These are phyloP conservation scores for Lichtheimia ramosa DNA, from an alignment of 371 early-diverging fungal species.

Conservation along the genomic window DNA sequence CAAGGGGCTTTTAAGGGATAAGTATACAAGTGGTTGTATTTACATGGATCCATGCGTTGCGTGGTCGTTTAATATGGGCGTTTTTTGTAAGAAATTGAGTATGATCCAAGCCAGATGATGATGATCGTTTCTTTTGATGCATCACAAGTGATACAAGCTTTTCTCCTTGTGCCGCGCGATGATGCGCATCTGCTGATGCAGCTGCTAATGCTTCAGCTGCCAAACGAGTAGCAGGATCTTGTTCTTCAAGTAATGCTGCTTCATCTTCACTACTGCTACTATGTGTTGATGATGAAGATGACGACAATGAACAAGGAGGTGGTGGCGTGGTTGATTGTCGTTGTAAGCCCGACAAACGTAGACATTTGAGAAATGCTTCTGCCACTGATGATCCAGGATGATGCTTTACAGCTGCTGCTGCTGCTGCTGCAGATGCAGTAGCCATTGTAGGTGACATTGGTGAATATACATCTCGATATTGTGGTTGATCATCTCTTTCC, in stretches of 20 bases:
- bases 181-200: conserved; percentile 4
- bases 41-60: conserved; percentile 42
- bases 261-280: conserved; percentile 2
- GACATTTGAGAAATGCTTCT: conserved; percentile 24
- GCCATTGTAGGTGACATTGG: conserved; percentile 29
- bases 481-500: not conserved
- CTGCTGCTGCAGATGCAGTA: conserved; percentile 25
- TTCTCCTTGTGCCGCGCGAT: not conserved
- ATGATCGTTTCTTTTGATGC: conserved; percentile 6
- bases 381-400: conserved; percentile 32
- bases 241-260: not conserved
- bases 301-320: conserved; percentile 6
- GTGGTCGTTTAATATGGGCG: conserved; percentile 37
- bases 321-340: conserved; percentile 5
- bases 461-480: not conserved
- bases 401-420: conserved; percentile 17
- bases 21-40: not conserved
- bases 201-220: conserved; percentile 8
- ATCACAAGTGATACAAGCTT: conserved; percentile 5
- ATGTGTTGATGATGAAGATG: conserved; percentile 7
- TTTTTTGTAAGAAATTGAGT: conserved; percentile 31
- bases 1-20: no score
- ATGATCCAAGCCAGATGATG: conserved; percentile 16
- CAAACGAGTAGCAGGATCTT: conserved; percentile 1
- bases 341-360: conserved; percentile 4